phyloP scores from a whole-genome alignment of 2,329 filamentous ascomycete species.

The Talaromyces sp. region DNA sequence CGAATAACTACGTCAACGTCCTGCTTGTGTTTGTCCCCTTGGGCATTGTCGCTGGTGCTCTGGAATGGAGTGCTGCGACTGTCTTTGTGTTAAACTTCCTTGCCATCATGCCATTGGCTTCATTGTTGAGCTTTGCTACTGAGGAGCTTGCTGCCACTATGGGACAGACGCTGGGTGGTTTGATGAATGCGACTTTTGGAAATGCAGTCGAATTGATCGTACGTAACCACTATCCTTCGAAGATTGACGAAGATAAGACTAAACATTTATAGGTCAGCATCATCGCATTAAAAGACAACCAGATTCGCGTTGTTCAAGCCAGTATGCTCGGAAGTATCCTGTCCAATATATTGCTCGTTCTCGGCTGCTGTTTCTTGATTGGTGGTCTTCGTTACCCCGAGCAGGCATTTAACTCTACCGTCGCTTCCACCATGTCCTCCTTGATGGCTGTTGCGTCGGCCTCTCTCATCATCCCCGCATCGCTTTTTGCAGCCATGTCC shows the following conservation, averaged over 20 bases:
- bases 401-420: constrained; percentile 56
- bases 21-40: constrained; percentile 63
- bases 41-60: constrained; percentile 61
- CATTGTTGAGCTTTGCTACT: constrained; percentile 61
- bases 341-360: constrained; percentile 85
- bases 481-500: constrained; percentile 65
- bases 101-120: constrained; percentile 61
- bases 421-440: constrained; percentile 56
- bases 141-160: constrained; percentile 60
- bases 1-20: constrained; percentile 55
- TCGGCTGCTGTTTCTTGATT: constrained; percentile 76
- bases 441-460: constrained; percentile 73
- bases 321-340: constrained; percentile 96
- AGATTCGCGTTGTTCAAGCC: constrained; percentile 95
- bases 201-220: constrained; percentile 66
- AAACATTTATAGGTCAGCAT: constrained; percentile 71
- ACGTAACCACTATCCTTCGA: constrained; percentile 47
- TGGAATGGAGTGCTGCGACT: constrained; percentile 55
- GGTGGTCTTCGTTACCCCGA: constrained; percentile 69
- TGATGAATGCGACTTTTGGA: constrained; percentile 65
- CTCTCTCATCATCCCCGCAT: constrained; percentile 74
- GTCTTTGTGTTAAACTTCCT: constrained; percentile 63
- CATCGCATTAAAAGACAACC: constrained; percentile 75
- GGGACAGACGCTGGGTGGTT: constrained; percentile 59
- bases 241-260: not conserved